Evolutionary conservation across 139 green algal species (phyloP).

Genomic region (Micromonas pusilla): DNA sequence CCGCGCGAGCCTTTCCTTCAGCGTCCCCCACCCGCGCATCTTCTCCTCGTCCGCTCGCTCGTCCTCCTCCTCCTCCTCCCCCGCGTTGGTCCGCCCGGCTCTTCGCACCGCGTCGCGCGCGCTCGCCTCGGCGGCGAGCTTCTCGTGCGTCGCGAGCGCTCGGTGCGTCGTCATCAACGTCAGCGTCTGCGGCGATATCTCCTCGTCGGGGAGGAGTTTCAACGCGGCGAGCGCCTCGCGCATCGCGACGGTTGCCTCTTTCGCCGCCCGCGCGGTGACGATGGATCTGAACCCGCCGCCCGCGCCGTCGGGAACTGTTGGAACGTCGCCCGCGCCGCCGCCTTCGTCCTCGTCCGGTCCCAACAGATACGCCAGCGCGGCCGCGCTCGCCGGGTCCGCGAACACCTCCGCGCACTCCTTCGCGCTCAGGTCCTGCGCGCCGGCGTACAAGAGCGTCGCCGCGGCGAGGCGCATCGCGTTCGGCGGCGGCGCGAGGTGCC

Average conservation of each 20-base stretch:
- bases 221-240: background rate
- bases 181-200: background rate
- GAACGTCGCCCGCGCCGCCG: too few species aligned
- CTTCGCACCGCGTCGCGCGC: background rate
- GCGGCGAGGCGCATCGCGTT: background rate
- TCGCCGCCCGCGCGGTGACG: too few species aligned
- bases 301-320: too few species aligned
- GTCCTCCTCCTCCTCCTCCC: background rate
- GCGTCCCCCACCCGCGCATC: background rate
- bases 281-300: too few species aligned
- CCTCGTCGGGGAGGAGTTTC: conserved; percentile 4
- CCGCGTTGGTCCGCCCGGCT: background rate
- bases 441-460: background rate
- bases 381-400: background rate
- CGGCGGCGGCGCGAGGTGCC: too few species aligned
- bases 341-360: too few species aligned
- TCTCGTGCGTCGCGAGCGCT: background rate
- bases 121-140: background rate
- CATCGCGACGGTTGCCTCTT: too few species aligned
- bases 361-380: background rate
- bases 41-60: background rate
- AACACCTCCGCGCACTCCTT: background rate
- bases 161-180: background rate
- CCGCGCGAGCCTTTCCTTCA: background rate
- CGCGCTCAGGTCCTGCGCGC: background rate